Evolutionary conservation across 2,329 filamentous ascomycete species (phyloP).

Genomic region (Lasiodiplodia gonubiensis): DNA sequence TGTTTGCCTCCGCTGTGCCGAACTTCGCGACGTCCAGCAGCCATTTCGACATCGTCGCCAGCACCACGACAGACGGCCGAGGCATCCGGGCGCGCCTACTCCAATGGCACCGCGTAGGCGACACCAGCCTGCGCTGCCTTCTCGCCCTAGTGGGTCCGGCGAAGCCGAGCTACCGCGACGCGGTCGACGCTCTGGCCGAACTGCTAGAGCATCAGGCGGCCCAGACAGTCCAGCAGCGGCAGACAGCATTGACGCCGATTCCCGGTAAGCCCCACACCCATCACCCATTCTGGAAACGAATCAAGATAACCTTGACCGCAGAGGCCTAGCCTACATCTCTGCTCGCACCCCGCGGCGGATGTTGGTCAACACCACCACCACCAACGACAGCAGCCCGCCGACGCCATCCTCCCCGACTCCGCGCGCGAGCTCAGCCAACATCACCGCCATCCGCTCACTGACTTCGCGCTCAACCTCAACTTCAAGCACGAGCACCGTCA

Average conservation of each 20-base stretch:
- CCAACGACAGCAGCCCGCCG: not conserved
- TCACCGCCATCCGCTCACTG: not conserved
- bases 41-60: conserved; percentile 3
- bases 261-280: not conserved
- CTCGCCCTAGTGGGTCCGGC: not conserved
- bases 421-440: not conserved
- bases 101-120: conserved; percentile 10
- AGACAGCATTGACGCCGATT: not conserved
- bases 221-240: not conserved
- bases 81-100: not conserved
- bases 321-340: not conserved
- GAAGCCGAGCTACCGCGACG: conserved; percentile 7
- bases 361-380: too few species aligned
- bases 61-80: not conserved
- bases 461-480: not conserved
- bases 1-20: not conserved
- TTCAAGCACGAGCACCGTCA: conserved; percentile 2
- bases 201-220: not conserved
- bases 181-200: not conserved
- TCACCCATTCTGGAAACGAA: not conserved
- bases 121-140: conserved; percentile 1
- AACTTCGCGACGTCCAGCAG: not conserved
- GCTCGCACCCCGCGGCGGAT: too few species aligned
- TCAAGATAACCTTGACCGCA: not conserved
- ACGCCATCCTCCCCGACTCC: not conserved